A percentile compares a stretch with the other conserved stretches of the same genome.
phyloP scores from a whole-genome alignment of 2,329 filamentous ascomycete genomes.

The Microcyclospora tardicrescens region DNA sequence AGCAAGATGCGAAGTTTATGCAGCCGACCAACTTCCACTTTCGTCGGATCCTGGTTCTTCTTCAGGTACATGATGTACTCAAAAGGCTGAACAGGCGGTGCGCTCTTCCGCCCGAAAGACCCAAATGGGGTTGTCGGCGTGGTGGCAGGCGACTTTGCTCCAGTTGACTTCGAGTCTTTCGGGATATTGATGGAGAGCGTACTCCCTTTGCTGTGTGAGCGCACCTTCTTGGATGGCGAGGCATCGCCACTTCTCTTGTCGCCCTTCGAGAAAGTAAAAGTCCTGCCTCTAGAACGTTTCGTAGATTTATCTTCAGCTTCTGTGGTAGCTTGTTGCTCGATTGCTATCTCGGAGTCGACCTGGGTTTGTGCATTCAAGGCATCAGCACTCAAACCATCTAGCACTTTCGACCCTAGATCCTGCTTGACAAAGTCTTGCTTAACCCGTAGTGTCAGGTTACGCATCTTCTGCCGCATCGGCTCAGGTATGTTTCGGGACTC shows the following conservation, averaged over 20 bases:
- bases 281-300: slow-evolving; percentile 50
- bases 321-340: slow-evolving; percentile 1
- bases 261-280: slow-evolving; percentile 66
- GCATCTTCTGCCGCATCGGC: slow-evolving; percentile 89
- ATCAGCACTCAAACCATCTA: slow-evolving; percentile 36
- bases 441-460: slow-evolving; percentile 72
- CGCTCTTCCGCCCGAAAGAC: slow-evolving; percentile 16
- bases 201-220: slow-evolving; percentile 46
- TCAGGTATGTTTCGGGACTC: slow-evolving; percentile 88
- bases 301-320: slow-evolving; percentile 18
- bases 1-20: slow-evolving; percentile 84
- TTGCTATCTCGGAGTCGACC: slow-evolving; percentile 8
- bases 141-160: slow-evolving; percentile 5
- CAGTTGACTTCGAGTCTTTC: slow-evolving; percentile 9
- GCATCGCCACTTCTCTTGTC: slow-evolving; percentile 29
- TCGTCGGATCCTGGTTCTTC: slow-evolving; percentile 67
- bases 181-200: slow-evolving; percentile 45
- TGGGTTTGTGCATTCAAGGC: slow-evolving; percentile 2
- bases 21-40: slow-evolving; percentile 84
- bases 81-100: slow-evolving; percentile 49
- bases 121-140: slow-evolving; percentile 14
- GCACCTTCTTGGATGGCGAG: slow-evolving; percentile 60
- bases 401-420: slow-evolving; percentile 47
- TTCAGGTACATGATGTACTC: slow-evolving; percentile 80
- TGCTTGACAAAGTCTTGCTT: slow-evolving; percentile 93